phyloP scores from a whole-genome alignment of 768 basidiomycete species.

The Mycena sanguinolenta region DNA sequence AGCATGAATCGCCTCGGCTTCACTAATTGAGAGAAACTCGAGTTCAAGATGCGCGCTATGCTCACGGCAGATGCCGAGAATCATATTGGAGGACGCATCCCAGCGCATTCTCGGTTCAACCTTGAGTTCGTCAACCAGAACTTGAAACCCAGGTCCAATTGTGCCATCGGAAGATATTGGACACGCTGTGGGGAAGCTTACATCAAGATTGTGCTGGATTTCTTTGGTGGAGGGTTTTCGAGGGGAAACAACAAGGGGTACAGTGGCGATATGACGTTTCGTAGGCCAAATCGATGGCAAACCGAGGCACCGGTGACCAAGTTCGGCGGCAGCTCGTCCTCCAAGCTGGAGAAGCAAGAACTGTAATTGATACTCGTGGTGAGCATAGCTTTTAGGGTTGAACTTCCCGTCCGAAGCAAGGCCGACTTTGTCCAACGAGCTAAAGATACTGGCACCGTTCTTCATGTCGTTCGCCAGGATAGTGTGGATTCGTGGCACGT shows the following conservation, averaged over 20 bases:
- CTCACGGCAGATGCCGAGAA: too few species aligned
- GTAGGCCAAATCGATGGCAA: neutral
- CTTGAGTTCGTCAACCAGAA: constrained; percentile 10
- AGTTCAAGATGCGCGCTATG: too few species aligned
- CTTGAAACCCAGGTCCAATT: constrained; percentile 5
- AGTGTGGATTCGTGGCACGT: neutral
- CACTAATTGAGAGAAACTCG: too few species aligned
- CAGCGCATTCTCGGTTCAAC: too few species aligned
- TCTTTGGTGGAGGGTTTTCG: neutral
- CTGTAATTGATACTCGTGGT: neutral
- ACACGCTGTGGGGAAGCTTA: neutral
- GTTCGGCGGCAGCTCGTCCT: constrained; percentile 2
- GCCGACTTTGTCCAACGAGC: neutral
- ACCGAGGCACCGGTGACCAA: constrained; percentile 1
- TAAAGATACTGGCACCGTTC: constrained; percentile 3
- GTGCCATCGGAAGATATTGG: neutral
- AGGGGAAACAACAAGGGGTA: neutral
- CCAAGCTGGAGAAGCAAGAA: constrained; percentile 8
- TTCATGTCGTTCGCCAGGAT: too few species aligned
- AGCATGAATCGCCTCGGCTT: too few species aligned
- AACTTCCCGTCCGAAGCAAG: neutral
- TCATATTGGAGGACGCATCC: too few species aligned
- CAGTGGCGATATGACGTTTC: constrained; percentile 4
- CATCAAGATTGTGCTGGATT: constrained; percentile 2
- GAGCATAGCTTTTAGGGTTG: too few species aligned